phyloP scores from a whole-genome alignment of 257 asterid species.

The Solanum habrochaites region DNA sequence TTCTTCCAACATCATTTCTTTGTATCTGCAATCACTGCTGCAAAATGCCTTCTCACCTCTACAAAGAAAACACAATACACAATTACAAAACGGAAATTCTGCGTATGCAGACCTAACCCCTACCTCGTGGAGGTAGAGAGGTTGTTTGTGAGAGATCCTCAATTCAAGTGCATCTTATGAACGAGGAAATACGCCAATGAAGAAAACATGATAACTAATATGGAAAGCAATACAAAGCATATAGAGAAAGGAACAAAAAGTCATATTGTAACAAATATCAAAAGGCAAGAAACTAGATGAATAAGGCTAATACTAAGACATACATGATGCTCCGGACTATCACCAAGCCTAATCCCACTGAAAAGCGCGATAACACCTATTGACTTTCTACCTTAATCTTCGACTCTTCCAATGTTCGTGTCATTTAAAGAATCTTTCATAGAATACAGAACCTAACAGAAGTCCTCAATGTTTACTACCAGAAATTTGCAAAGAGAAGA shows the following conservation, averaged over 20 bases:
- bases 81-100: not conserved
- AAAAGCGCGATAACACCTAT: not conserved
- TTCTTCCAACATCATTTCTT: constrained; percentile 45
- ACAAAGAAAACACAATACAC: not conserved
- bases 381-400: not conserved
- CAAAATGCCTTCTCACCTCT: constrained; percentile 81
- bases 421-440: not conserved
- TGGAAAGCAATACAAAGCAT: not conserved
- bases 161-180: not conserved
- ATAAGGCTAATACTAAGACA: not conserved
- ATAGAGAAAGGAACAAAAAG: not conserved
- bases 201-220: not conserved
- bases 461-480: not conserved
- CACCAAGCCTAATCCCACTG: not conserved
- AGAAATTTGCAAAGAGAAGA: not conserved
- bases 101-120: not conserved
- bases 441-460: not conserved
- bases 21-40: constrained; percentile 57
- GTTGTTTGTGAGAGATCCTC: not conserved
- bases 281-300: not conserved
- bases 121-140: not conserved
- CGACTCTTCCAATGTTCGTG: not conserved
- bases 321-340: not conserved
- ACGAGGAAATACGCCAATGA: not conserved
- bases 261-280: not conserved